These are phyloP conservation scores for Elsinoe batatas DNA, from an alignment of 2,329 filamentous ascomycete species.

Conservation along the genomic window DNA sequence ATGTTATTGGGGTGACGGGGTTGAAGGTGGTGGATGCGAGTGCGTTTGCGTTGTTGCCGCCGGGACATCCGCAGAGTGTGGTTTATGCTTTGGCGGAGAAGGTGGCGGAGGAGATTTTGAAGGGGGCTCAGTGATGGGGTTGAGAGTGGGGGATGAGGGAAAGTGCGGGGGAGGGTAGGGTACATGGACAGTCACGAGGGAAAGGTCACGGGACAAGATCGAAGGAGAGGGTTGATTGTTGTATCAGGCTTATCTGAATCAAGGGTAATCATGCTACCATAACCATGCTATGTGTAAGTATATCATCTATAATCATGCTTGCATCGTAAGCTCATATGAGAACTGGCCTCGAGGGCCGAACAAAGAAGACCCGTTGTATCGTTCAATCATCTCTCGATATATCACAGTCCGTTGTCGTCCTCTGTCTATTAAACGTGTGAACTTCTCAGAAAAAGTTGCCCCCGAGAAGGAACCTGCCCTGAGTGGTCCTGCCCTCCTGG, in stretches of 20 bases:
- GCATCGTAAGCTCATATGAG: neutral
- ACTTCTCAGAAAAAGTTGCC: neutral
- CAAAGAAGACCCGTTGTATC: neutral
- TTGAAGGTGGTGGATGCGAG: conserved; percentile 28
- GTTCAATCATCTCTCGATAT: neutral
- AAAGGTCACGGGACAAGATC: neutral
- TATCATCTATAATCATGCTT: neutral
- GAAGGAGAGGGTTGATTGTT: too few species aligned
- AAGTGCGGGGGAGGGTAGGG: neutral
- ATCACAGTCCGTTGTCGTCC: neutral
- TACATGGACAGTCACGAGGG: neutral
- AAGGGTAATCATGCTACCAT: neutral
- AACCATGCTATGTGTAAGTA: neutral
- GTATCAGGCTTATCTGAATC: neutral
- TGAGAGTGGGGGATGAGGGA: neutral
- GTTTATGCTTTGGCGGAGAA: conserved; percentile 21
- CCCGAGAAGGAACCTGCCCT: neutral
- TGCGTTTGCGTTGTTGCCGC: conserved; percentile 21
- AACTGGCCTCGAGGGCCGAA: neutral
- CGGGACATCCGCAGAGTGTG: conserved; percentile 18
- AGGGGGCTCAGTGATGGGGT: neutral
- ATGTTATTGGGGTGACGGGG: conserved; percentile 23
- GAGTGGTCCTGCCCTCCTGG: neutral
- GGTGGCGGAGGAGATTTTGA: conserved; percentile 14
- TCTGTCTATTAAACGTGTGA: neutral